phyloP scores from a whole-genome alignment of 2,329 filamentous ascomycete species.

The Diaporthe humulicola region DNA sequence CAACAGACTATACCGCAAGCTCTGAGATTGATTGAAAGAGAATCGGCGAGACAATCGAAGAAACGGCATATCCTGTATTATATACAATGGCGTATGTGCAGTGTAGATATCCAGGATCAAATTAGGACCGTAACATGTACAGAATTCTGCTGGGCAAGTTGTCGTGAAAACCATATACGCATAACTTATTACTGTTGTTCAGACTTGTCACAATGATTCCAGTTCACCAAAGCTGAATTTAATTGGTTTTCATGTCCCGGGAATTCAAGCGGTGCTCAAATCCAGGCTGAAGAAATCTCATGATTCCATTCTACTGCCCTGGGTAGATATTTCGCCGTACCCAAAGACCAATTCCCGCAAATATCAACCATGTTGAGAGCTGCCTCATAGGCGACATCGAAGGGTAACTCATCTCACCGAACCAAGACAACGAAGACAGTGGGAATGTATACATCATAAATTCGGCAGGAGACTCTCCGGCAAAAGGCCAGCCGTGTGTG shows the following conservation, averaged over 20 bases:
- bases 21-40: neutral
- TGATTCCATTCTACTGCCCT: neutral
- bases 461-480: neutral
- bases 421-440: too few species aligned
- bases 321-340: neutral
- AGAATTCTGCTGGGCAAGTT: neutral
- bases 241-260: neutral
- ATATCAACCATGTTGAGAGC: neutral
- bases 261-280: too few species aligned
- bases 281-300: neutral
- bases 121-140: neutral
- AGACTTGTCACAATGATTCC: neutral
- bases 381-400: neutral
- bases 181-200: neutral
- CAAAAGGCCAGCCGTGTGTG: neutral
- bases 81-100: neutral
- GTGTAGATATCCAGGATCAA: neutral
- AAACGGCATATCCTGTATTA: neutral
- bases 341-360: too few species aligned
- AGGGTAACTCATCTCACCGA: neutral
- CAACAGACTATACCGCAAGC: neutral
- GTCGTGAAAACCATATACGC: neutral
- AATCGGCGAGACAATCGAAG: neutral
- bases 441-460: too few species aligned
- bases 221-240: too few species aligned